Percentiles rank a stretch among this genome's conserved stretches.
Evolutionary conservation across 1,139 yeast species (phyloP).

Genomic region (Diutina catenulata): DNA sequence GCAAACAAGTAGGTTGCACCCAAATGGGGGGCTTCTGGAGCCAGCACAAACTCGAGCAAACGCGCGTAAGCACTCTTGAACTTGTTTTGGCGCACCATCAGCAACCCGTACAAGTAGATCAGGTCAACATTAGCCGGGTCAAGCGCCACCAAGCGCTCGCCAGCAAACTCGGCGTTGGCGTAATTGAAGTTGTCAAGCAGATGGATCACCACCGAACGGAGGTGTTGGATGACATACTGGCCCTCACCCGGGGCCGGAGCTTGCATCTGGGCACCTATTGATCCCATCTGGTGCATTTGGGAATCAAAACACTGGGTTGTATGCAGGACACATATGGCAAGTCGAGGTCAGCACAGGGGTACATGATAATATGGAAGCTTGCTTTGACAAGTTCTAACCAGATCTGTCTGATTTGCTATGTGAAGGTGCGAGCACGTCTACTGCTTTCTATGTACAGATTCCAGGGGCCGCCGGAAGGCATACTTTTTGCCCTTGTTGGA

Average conservation of each 20-base stretch:
- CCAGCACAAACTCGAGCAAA: slow-evolving; percentile 19
- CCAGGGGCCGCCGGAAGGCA: too few relatives aligned
- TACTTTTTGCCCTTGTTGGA: background rate
- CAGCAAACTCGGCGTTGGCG: slow-evolving; percentile 68
- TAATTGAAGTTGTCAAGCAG: slow-evolving; percentile 61
- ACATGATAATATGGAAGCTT: too few relatives aligned
- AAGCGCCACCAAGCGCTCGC: slow-evolving; percentile 59
- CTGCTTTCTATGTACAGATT: too few relatives aligned
- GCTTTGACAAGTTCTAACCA: too few relatives aligned
- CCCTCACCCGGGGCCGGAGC: slow-evolving; percentile 1
- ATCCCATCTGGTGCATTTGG: too few relatives aligned
- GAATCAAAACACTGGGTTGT: too few relatives aligned
- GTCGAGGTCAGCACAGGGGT: too few relatives aligned
- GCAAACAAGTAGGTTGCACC: slow-evolving; percentile 70
- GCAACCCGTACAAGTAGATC: slow-evolving; percentile 51
- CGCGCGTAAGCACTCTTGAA: slow-evolving; percentile 49
- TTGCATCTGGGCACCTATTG: slow-evolving; percentile 2
- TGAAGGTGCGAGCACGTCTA: too few relatives aligned
- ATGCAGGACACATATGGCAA: too few relatives aligned
- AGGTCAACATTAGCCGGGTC: slow-evolving; percentile 41
- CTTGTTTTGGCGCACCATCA: slow-evolving; percentile 42
- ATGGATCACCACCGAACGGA: slow-evolving; percentile 50
- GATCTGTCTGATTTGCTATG: too few relatives aligned
- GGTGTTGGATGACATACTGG: slow-evolving; percentile 8
- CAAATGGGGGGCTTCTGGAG: slow-evolving; percentile 23